Percentiles rank a stretch among this genome's conserved stretches.
These are phyloP conservation scores for Claviceps maximensis DNA, from an alignment of 2,329 filamentous ascomycete species.

Conservation along the genomic window DNA sequence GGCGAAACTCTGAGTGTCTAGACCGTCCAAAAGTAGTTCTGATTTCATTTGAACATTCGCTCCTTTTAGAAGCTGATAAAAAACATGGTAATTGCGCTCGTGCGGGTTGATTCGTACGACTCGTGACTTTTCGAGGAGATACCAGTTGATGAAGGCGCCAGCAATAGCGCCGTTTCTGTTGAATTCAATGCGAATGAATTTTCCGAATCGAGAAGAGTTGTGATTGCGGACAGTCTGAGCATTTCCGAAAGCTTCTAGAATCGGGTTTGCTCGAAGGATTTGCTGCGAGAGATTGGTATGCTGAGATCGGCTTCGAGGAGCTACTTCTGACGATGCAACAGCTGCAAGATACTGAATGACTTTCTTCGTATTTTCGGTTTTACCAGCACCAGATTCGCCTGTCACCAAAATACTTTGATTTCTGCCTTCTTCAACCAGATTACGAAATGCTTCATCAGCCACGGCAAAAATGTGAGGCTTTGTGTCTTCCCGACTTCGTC, in stretches of 20 bases:
- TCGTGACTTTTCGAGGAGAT: slow-evolving; percentile 92
- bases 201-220: slow-evolving; percentile 96
- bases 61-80: slow-evolving; percentile 87
- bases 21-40: slow-evolving; percentile 60
- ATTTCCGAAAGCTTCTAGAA: slow-evolving; percentile 95
- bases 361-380: slow-evolving; percentile 99
- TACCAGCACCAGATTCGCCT: slow-evolving; percentile 93
- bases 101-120: slow-evolving; percentile 79
- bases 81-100: slow-evolving; percentile 93
- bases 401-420: slow-evolving; percentile 98
- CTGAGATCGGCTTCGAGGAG: slow-evolving; percentile 44
- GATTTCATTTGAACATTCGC: slow-evolving; percentile 61
- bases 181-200: slow-evolving; percentile 97
- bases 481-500: slow-evolving; percentile 79
- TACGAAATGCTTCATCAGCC: slow-evolving; percentile 92
- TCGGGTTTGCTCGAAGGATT: slow-evolving; percentile 90
- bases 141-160: slow-evolving; percentile 97
- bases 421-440: slow-evolving; percentile 83
- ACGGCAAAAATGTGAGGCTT: slow-evolving; percentile 97
- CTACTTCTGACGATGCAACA: slow-evolving; percentile 73
- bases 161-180: slow-evolving; percentile 77
- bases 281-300: slow-evolving; percentile 88
- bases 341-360: slow-evolving; percentile 97
- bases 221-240: slow-evolving; percentile 96
- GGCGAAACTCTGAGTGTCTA: slow-evolving; percentile 74